Evolutionary conservation across 768 basidiomycete species (phyloP), one percentile per base, ranked within the genome.

Genomic region (Lactarius sp.): DNA sequence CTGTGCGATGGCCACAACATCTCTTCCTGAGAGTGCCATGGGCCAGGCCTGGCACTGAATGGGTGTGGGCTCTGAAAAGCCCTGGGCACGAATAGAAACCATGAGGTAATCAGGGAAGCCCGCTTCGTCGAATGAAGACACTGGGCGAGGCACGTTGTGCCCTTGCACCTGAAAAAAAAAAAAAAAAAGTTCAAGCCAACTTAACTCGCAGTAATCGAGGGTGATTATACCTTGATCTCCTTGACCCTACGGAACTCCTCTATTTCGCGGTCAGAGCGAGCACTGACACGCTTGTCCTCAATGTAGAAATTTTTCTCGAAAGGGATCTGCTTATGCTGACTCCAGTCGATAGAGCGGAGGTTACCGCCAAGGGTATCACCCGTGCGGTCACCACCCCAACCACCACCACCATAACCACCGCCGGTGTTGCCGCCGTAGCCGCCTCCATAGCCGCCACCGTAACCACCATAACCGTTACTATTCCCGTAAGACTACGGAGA

Each of bases 41-140:
- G 97, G 97, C 97, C 97, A 99, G 18, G 95, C 90, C 74, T 99
- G 97, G 72, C 96, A 97, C 73, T 99, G 97, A 71, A 99, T 98
- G 54, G 97, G 88, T 7, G 96, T 94, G 0, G 97, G 97, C 1
- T 82, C 73, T 34, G 85, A 75, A 78, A 99, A 99, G 37, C 97
- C 97, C 77, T 97, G 94, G 10, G 92, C 91, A 64, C 84, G 88
- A 75, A 99, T 95, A 56, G 96, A 92, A 57, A 84, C 77, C 87
- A 98, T 86, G 65, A 99, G 83, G 76, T 98, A 98, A 70, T 96
- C 93, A 10, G 97, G 97, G 77, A 98, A 98, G 54, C 90, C 94
- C 70, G 86, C 85, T 77, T 99, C 96, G 59, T 98, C 94, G 73
- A 99, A 99, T 46, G 85, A 82, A 56, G 86, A 85, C 61, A 98